phyloP scores from a whole-genome alignment of 1,284 basidiomycete species.

The Malassezia psittaci region DNA sequence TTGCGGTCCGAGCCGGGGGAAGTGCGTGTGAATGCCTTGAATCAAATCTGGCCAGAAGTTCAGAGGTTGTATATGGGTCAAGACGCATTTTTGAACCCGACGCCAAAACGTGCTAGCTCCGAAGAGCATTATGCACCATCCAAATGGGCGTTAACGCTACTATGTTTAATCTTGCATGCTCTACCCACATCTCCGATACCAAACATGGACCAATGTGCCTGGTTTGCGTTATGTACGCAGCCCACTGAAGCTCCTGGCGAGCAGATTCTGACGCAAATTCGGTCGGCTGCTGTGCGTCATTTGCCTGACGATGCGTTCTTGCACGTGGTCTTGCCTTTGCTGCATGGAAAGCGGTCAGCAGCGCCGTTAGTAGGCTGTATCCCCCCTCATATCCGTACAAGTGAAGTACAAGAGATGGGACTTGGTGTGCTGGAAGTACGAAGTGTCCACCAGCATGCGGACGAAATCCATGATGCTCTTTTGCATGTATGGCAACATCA shows the following conservation, averaged over 20 bases:
- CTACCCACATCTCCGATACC: constrained; percentile 4
- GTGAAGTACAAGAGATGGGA: neutral
- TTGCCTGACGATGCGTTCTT: constrained; percentile 26
- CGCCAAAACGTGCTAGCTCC: constrained; percentile 32
- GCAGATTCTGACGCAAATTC: constrained; percentile 13
- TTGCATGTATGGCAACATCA: constrained; percentile 1
- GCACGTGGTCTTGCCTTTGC: constrained; percentile 21
- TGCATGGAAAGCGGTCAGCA: constrained; percentile 16
- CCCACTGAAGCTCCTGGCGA: constrained; percentile 2
- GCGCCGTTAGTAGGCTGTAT: constrained; percentile 21
- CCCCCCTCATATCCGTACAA: neutral
- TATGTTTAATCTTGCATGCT: constrained; percentile 28
- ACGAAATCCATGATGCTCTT: constrained; percentile 6
- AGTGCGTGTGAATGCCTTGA: constrained; percentile 53
- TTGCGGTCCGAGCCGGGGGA: constrained; percentile 55
- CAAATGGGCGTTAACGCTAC: constrained; percentile 30
- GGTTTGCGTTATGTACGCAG: constrained; percentile 6
- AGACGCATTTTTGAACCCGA: constrained; percentile 29
- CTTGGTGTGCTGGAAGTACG: neutral
- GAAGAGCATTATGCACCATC: constrained; percentile 30
- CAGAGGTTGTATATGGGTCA: constrained; percentile 25
- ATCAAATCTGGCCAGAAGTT: constrained; percentile 32
- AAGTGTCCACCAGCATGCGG: neutral
- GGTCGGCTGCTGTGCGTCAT: constrained; percentile 26
- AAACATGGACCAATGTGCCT: neutral